Evolutionary conservation across 306 rosid genomes (phyloP).

Genomic region (Lagenaria siceraria): DNA sequence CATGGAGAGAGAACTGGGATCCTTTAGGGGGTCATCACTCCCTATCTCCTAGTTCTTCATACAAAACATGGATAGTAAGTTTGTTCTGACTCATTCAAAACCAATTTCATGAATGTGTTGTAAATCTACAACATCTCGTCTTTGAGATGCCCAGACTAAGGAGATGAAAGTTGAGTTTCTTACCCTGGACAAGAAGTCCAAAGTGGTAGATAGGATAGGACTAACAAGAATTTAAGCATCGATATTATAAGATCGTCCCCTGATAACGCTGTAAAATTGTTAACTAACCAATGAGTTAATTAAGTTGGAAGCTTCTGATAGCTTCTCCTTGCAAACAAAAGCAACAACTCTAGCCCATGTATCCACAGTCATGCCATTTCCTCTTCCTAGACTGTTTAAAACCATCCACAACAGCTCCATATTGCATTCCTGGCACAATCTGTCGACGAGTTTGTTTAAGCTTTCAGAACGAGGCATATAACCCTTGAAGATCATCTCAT

Average conservation of each 20-base stretch:
- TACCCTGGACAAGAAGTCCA: neutral
- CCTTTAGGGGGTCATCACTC: neutral
- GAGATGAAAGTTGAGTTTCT: neutral
- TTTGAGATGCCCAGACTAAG: neutral
- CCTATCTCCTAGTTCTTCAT: neutral
- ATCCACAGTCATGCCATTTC: constrained; percentile 17
- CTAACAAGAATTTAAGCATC: neutral
- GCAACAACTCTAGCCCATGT: constrained; percentile 33
- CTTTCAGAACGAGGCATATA: constrained; percentile 24
- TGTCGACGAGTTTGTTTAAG: constrained; percentile 22
- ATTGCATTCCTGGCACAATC: constrained; percentile 30
- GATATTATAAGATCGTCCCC: neutral
- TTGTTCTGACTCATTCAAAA: neutral
- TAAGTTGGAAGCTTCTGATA: constrained; percentile 18
- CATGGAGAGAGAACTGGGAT: neutral
- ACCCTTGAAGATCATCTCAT: constrained; percentile 70
- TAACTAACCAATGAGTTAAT: constrained; percentile 13
- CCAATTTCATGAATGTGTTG: neutral
- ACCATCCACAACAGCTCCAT: constrained; percentile 30
- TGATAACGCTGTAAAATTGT: neutral
- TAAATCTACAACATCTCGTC: neutral
- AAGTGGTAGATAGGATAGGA: neutral
- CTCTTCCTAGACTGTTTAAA: constrained; percentile 28
- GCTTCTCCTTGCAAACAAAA: constrained; percentile 27
- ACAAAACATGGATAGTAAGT: neutral